Evolutionary conservation across 1,284 basidiomycete species (phyloP), one percentile per base, ranked within the genome.

Genomic region (Golubevia sp.): DNA sequence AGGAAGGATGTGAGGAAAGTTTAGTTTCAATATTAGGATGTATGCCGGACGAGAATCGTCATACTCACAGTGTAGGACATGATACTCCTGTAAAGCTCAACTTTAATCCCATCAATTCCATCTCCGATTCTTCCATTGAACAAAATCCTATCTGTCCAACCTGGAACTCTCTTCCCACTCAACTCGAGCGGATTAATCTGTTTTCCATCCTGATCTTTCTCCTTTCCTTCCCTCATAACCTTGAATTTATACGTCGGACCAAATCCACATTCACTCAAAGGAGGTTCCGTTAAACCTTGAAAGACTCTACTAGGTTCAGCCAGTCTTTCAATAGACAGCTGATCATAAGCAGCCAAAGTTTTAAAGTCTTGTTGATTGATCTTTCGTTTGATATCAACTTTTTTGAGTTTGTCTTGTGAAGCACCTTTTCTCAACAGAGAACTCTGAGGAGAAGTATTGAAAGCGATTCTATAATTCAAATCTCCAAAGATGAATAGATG

Each of bases 91-190:
- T 74, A 82, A 51, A 83, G 70, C 62, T 83, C 80, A 56, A 76
- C 74, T 50, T 69, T 58, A 15, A 74, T 63, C 24, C 64, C 74
- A 23, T 68, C 68, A 44, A 20, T 56, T 21, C 68, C 70, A 0
- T 53, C 67, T 25, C 93, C 92, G n/a, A 87, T 87, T 73, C 91
- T 86, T 4, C 92, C 92, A 1, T 91, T 88, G 82, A 94, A 97
- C 71, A 99, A 86, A 55, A 99, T 89, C 51, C 96, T 89, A 84
- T 99, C 96, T 23, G 95, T 97, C 92, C 94, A 99, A 21, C 94
- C 91, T 0, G 96, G 96, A 4, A 88, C 87, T 5, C 96, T 89
- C 77, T 90, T 92, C 25, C 85, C 84, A 80, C 89, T 92, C 56
- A 66, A 74, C 54, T 58, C 53, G 24, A 23, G 6, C 38, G 21